Conservation (phyloP, 768 basidiomycete genomes). For the Leccinum sublutescens region DNA sequence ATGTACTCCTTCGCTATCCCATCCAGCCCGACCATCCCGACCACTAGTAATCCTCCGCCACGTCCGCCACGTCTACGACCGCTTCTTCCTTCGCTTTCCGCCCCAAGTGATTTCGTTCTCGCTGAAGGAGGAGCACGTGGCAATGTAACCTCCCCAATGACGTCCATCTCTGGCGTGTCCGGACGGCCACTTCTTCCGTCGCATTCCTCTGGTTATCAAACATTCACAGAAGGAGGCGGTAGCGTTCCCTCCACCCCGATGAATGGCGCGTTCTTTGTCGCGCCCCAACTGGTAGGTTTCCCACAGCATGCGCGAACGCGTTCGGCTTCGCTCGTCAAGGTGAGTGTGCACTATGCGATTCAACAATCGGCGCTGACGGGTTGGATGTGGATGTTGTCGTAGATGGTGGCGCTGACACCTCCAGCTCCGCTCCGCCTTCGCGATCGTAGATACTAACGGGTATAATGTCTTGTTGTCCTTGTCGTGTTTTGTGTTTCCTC, state of each 20-base stretch:
- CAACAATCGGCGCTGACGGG: not conserved
- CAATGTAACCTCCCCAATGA: no score
- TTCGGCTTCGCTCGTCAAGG: not conserved
- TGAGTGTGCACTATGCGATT: not conserved
- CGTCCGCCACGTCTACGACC: not conserved
- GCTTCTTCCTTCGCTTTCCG: not conserved
- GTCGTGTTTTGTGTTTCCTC: no score
- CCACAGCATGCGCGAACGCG: not conserved
- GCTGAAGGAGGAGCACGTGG: no score
- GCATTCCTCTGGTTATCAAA: not conserved
- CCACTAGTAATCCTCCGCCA: not conserved
- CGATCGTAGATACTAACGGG: no score
- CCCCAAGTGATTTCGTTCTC: no score
- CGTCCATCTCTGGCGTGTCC: no score
- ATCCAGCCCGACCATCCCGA: not conserved
- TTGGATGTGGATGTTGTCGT: not conserved
- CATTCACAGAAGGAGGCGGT: not conserved
- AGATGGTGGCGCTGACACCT: no score
- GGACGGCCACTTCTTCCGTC: no score
- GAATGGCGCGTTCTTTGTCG: not conserved
- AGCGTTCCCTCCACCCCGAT: not conserved
- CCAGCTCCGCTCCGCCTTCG: no score
- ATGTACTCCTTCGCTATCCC: not conserved
- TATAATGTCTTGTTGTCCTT: no score
- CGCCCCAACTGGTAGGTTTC: not conserved